Conservation (phyloP, 2,329 filamentous ascomycete species). For the Gnomoniopsis smithogilvyi region DNA sequence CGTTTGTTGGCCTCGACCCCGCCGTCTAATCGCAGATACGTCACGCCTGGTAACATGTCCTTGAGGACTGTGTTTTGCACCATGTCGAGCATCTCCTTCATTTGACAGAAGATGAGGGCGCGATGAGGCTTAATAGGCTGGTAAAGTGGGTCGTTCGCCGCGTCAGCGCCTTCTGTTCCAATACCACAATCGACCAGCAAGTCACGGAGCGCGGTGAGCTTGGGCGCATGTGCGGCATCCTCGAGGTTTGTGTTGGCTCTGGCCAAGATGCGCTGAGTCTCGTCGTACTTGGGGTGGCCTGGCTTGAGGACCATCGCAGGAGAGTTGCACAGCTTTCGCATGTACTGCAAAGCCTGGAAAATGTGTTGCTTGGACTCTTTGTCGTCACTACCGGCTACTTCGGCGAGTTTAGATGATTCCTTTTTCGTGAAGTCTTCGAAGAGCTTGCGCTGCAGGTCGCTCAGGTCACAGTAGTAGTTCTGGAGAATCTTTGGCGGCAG, state of each 20-base stretch:
- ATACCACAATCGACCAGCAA: slow-evolving; percentile 98
- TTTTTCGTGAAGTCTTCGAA: slow-evolving; percentile 97
- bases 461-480: slow-evolving; percentile 98
- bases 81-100: slow-evolving; percentile 99
- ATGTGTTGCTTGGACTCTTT: slow-evolving; percentile 97
- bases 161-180: slow-evolving; percentile 66
- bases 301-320: slow-evolving; percentile 95
- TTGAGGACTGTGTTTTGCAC: slow-evolving; percentile 92
- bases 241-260: slow-evolving; percentile 78
- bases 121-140: slow-evolving; percentile 93
- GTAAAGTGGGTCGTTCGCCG: slow-evolving; percentile 54
- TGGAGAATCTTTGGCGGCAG: slow-evolving; percentile 97
- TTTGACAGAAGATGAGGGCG: slow-evolving; percentile 96
- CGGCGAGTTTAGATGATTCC: slow-evolving; percentile 81
- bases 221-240: slow-evolving; percentile 86
- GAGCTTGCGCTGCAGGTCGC: slow-evolving; percentile 87
- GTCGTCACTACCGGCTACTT: slow-evolving; percentile 79
- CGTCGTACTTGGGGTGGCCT: slow-evolving; percentile 83
- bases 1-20: slow-evolving; percentile 88
- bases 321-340: slow-evolving; percentile 98
- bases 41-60: slow-evolving; percentile 86
- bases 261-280: slow-evolving; percentile 76
- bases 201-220: slow-evolving; percentile 85
- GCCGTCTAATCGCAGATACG: slow-evolving; percentile 91
- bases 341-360: slow-evolving; percentile 98